Evolutionary conservation across 2,329 filamentous ascomycete genomes (phyloP).

Genomic region (Phyllosticta ampelicida): DNA sequence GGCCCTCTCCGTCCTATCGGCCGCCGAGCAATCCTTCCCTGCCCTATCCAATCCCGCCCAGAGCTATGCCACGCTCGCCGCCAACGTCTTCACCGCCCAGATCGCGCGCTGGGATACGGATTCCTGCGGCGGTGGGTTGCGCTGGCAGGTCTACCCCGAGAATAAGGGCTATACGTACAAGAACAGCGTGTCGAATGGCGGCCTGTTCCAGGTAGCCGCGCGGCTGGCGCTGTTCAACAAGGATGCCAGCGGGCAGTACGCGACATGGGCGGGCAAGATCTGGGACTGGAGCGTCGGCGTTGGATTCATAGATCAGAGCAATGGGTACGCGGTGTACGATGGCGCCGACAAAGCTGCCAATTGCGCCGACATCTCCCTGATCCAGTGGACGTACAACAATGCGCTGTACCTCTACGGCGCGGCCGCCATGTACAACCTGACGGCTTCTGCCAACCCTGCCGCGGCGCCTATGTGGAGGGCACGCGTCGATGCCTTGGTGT

Average conservation of each 20-base stretch:
- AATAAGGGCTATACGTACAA: constrained; percentile 57
- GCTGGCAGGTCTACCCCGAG: constrained; percentile 77
- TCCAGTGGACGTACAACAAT: constrained; percentile 39
- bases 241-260: constrained; percentile 52
- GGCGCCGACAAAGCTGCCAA: constrained; percentile 33
- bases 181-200: constrained; percentile 48
- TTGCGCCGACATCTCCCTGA: constrained; percentile 32
- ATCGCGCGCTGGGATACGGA: constrained; percentile 56
- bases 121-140: constrained; percentile 61
- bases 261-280: constrained; percentile 59
- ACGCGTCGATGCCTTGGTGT: constrained; percentile 50
- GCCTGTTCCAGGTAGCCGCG: constrained; percentile 48
- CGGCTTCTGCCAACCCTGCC: constrained; percentile 38
- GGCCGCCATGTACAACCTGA: constrained; percentile 35
- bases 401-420: constrained; percentile 37
- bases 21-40: constrained; percentile 42
- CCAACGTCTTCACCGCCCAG: constrained; percentile 73
- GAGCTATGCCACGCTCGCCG: constrained; percentile 40
- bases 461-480: constrained; percentile 42
- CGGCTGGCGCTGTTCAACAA: constrained; percentile 64
- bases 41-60: constrained; percentile 20
- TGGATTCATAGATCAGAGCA: constrained; percentile 42
- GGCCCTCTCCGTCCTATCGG: constrained; percentile 48
- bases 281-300: constrained; percentile 45
- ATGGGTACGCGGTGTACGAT: constrained; percentile 33